phyloP scores from a whole-genome alignment of 305 asterid species.

The Ilex paraguariensis region DNA sequence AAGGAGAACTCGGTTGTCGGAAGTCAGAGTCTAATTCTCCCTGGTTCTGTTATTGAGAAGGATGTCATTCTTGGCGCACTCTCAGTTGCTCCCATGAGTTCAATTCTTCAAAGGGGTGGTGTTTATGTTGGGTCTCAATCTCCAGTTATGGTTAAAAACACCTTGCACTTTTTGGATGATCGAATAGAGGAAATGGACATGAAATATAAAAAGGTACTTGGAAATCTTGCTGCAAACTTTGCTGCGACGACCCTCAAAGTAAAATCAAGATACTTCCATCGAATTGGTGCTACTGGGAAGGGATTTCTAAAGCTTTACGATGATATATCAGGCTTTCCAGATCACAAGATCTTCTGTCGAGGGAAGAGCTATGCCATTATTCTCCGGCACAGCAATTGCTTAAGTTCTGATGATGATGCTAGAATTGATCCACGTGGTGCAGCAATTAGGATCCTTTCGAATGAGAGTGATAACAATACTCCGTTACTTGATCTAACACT shows the following conservation, averaged over 20 bases:
- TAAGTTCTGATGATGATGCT: constrained; percentile 93
- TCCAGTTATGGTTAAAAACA: constrained; percentile 77
- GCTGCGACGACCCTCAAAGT: constrained; percentile 87
- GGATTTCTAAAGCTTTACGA: constrained; percentile 58
- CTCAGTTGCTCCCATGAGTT: constrained; percentile 61
- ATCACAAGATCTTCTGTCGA: constrained; percentile 50
- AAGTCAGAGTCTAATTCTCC: constrained; percentile 78
- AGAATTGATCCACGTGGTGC: constrained; percentile 88
- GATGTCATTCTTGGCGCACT: constrained; percentile 86
- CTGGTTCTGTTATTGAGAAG: constrained; percentile 53
- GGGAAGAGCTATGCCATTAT: constrained; percentile 62
- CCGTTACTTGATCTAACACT: constrained; percentile 69
- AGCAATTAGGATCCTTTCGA: constrained; percentile 55
- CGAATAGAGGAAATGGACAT: constrained; percentile 80
- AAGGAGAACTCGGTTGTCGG: constrained; percentile 66
- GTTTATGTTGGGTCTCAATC: constrained; percentile 74
- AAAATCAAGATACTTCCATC: constrained; percentile 71
- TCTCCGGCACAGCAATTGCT: constrained; percentile 80
- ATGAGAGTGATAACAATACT: constrained; percentile 19
- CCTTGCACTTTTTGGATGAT: constrained; percentile 56
- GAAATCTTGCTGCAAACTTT: constrained; percentile 79
- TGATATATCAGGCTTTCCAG: constrained; percentile 55
- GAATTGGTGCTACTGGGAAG: constrained; percentile 71
- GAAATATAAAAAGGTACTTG: constrained; percentile 68
- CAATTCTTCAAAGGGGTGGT: constrained; percentile 69